A percentile compares a stretch with the other conserved stretches of the same genome.
Conservation (phyloP, 2,329 filamentous ascomycete species). For the Pseudocercospora pini-densiflorae region DNA sequence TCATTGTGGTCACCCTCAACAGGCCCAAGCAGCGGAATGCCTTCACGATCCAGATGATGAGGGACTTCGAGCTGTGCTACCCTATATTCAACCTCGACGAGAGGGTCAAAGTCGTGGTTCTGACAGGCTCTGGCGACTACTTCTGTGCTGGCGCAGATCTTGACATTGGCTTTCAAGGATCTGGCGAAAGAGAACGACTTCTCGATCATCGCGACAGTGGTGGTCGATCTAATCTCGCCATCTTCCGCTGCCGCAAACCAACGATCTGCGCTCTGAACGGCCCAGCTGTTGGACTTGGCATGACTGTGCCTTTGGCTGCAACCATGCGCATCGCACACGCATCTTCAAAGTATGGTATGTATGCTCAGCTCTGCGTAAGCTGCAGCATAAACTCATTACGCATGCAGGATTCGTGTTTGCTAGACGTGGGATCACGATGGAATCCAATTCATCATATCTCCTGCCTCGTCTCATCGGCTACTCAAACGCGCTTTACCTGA, state of each 20-base stretch:
- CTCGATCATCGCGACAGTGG: constrained; percentile 51
- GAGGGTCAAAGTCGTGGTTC: constrained; percentile 22
- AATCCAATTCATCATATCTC: constrained; percentile 23
- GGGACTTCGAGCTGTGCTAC: constrained; percentile 42
- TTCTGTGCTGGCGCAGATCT: constrained; percentile 26
- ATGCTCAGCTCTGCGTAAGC: background rate
- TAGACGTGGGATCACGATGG: constrained; percentile 22
- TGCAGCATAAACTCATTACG: background rate
- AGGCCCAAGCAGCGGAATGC: constrained; percentile 68
- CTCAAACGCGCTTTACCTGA: constrained; percentile 18
- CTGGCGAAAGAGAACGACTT: background rate
- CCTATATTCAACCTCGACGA: constrained; percentile 19
- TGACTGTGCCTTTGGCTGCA: constrained; percentile 65
- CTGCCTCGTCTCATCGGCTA: constrained; percentile 25
- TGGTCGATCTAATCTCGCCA: constrained; percentile 59
- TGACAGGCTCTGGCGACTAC: constrained; percentile 20
- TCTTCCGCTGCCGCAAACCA: constrained; percentile 63
- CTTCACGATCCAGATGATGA: constrained; percentile 66
- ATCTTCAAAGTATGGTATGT: background rate
- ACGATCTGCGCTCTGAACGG: constrained; percentile 65
- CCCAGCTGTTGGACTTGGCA: constrained; percentile 63
- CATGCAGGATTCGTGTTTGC: constrained; percentile 25
- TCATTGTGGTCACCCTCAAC: constrained; percentile 66
- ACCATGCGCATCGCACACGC: constrained; percentile 37
- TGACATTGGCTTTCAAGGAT: constrained; percentile 12